A percentile compares a stretch with the other conserved stretches of the same genome.
phyloP scores from a whole-genome alignment of 2,329 filamentous ascomycete species.

The Trichoderma oligosporum region DNA sequence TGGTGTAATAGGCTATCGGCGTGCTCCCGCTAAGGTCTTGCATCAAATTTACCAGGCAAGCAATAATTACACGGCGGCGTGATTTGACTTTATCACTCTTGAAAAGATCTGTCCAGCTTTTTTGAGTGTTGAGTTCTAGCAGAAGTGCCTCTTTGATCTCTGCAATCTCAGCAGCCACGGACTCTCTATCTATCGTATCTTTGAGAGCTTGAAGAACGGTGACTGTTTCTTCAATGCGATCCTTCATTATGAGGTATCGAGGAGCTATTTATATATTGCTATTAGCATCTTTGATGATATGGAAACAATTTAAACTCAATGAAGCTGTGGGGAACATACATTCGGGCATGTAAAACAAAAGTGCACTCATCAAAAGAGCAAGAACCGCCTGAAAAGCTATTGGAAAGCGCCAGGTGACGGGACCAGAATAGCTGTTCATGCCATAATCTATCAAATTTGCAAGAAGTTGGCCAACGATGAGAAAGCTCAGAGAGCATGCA shows the following conservation, averaged over 20 bases:
- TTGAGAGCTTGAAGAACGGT: slow-evolving; percentile 38
- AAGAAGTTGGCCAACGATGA: slow-evolving; percentile 45
- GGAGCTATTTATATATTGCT: slow-evolving; percentile 30
- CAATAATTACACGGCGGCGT: slow-evolving; percentile 31
- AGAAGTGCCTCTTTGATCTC: slow-evolving; percentile 15
- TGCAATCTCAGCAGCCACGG: slow-evolving; percentile 20
- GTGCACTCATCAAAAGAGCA: slow-evolving; percentile 31
- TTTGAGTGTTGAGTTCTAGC: slow-evolving; percentile 24
- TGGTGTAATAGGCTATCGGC: slow-evolving; percentile 34
- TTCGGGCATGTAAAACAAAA: slow-evolving; percentile 31
- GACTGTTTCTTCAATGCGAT: slow-evolving; percentile 36
- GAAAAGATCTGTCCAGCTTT: slow-evolving; percentile 33
- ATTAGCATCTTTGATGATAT: slow-evolving; percentile 29
- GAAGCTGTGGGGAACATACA: not conserved
- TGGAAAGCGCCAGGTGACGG: slow-evolving; percentile 35
- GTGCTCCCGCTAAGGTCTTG: slow-evolving; percentile 48
- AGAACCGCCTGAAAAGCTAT: slow-evolving; percentile 36
- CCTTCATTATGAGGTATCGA: slow-evolving; percentile 41
- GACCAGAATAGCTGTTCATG: slow-evolving; percentile 10
- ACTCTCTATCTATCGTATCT: slow-evolving; percentile 25
- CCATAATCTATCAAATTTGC: slow-evolving; percentile 45
- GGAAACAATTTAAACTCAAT: slow-evolving; percentile 18
- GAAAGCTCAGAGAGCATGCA: slow-evolving; percentile 28
- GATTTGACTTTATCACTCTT: slow-evolving; percentile 34
- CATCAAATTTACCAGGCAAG: slow-evolving; percentile 31